Base-by-base conservation (phyloP, 306 rosid species). In the Ceratonia siliqua region DNA sequence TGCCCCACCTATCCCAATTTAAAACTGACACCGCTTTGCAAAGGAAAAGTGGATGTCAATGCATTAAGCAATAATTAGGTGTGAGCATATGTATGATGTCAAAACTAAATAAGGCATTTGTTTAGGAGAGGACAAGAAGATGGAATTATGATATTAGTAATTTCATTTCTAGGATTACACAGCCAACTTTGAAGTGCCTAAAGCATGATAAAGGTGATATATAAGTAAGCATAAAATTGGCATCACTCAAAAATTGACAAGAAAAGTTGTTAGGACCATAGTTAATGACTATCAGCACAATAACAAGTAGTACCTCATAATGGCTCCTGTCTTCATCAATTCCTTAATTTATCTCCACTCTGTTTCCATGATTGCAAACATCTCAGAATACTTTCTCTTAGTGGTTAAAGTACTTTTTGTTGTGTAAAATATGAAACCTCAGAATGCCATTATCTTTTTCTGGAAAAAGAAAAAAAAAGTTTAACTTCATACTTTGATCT, bases 101-200 rank as follows among this genome's bases (percentile, higher is more conserved):
- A 42, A 35, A 41, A 73, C 30, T 62, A 55, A 69, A 18, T 74
- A 53, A 61, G 67, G 46, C 32, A 62, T 41, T 21, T 62, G 58
- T 69, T 15, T 55, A 25, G 69, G 17, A 30, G 12, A 52, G 65
- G 74, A 52, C 64, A 54, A 74, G 8, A 65, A 25, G 69, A 43
- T 45, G 9, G 64, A 73, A 21, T 62, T 24, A 41, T 38, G 48
- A 64, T 25, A 32, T 62, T 24, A 73, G 70, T 54, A 21, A 64
- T 62, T 57, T 70, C 32, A 63, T 55, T 55, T 50, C 68, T 38
- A 43, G 48, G 64, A 71, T 78, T 55, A 63, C 54, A 6, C 21
- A 68, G 62, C 18, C 55, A 70, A 75, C 68, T 70, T 68, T 56
- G 70, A 65, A 76, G 66, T 79, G 72, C 84, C 69, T 58, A 83